Evolutionary conservation across 331 rosid genomes (phyloP).

Genomic region (Quercus lobata): DNA sequence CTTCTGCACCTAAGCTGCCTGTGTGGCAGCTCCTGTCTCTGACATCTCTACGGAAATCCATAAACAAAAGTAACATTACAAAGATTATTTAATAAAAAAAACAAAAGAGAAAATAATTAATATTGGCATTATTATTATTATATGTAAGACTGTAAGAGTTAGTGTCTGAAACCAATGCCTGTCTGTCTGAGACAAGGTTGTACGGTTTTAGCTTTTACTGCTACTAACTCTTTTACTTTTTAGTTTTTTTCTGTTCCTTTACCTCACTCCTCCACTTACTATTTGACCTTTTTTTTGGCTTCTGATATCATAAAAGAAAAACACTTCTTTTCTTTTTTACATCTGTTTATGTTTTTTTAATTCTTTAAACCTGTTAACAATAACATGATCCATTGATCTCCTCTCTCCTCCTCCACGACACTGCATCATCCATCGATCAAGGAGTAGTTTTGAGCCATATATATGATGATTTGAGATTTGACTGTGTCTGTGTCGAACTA

Average conservation of each 20-base stretch:
- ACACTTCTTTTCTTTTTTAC: no score
- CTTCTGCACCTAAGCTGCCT: slow-evolving; percentile 54
- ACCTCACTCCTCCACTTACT: slow-evolving; percentile 56
- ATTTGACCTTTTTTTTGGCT: slow-evolving; percentile 36
- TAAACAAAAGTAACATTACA: slow-evolving; percentile 49
- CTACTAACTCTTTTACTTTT: slow-evolving; percentile 68
- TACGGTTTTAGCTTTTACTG: slow-evolving; percentile 85
- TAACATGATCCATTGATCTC: no score
- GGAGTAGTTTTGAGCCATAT: no score
- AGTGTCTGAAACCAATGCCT: slow-evolving; percentile 56
- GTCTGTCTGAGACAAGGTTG: slow-evolving; percentile 40
- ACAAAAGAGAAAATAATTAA: slow-evolving; percentile 40
- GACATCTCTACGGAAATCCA: slow-evolving; percentile 89
- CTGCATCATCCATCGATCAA: no score
- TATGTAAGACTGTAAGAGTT: slow-evolving; percentile 43
- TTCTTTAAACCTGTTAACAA: no score
- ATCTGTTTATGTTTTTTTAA: no score
- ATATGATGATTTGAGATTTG: no score
- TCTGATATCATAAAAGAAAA: no score
- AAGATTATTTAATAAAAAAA: slow-evolving; percentile 1
- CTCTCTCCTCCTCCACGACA: no score
- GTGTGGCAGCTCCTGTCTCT: slow-evolving; percentile 85
- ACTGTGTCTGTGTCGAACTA: no score
- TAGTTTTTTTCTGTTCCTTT: slow-evolving; percentile 56
- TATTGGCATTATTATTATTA: slow-evolving; percentile 37